Evolutionary conservation across 208 protist species (phyloP).

Genomic region (Sergeia podlipaevii): DNA sequence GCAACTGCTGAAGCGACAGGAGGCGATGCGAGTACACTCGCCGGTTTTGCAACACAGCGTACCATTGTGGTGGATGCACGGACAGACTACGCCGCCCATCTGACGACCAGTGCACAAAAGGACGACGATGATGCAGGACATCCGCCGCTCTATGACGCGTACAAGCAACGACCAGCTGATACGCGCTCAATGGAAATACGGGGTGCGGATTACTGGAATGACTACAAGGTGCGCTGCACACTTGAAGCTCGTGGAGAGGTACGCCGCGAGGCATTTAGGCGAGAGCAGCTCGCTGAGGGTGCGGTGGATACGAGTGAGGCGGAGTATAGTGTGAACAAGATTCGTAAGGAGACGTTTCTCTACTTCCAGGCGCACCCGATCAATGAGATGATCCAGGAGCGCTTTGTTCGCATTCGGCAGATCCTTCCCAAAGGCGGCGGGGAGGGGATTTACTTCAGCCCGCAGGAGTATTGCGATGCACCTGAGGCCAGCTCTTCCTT

Average conservation of each 20-base stretch:
- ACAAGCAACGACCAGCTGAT: slow-evolving; percentile 55
- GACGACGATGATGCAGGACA: slow-evolving; percentile 14
- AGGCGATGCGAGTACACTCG: neutral
- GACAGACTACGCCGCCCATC: slow-evolving; percentile 29
- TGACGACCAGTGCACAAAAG: slow-evolving; percentile 6
- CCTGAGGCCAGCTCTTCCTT: neutral
- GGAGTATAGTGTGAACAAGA: slow-evolving; percentile 53
- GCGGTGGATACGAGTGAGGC: slow-evolving; percentile 71
- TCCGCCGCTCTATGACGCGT: slow-evolving; percentile 55
- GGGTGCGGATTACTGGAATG: slow-evolving; percentile 69
- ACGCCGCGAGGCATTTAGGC: slow-evolving; percentile 28
- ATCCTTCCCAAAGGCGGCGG: slow-evolving; percentile 33
- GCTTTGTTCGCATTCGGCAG: slow-evolving; percentile 74
- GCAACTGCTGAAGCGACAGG: neutral
- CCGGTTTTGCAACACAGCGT: slow-evolving; percentile 3
- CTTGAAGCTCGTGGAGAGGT: slow-evolving; percentile 40
- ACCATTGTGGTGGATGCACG: slow-evolving; percentile 37
- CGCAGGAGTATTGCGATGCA: slow-evolving; percentile 7
- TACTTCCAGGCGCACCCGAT: slow-evolving; percentile 85
- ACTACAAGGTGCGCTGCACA: slow-evolving; percentile 28
- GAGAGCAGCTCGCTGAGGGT: slow-evolving; percentile 62
- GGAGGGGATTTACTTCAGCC: slow-evolving; percentile 21
- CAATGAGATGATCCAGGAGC: slow-evolving; percentile 89
- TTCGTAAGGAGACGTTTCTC: slow-evolving; percentile 76
- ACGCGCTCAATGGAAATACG: slow-evolving; percentile 38